Evolutionary conservation across 768 basidiomycete species (phyloP).

Genomic region (Auricularia sp.): DNA sequence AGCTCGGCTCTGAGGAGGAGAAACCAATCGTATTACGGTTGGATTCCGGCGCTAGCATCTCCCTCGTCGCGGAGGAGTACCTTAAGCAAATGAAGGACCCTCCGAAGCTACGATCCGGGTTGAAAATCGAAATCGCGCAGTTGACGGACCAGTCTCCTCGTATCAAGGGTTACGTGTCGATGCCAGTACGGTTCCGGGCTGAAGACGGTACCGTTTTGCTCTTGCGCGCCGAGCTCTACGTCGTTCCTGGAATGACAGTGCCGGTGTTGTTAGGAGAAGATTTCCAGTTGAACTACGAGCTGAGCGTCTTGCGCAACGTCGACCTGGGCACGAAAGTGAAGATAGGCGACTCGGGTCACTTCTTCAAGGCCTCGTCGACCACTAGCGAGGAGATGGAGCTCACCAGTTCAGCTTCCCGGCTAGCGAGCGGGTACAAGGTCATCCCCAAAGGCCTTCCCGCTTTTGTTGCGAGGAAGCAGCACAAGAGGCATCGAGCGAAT

Average conservation of each 20-base stretch:
- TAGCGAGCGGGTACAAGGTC: not conserved
- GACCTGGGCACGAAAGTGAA: constrained; percentile 6
- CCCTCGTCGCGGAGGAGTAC: too few relatives aligned
- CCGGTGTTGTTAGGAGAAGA: constrained; percentile 25
- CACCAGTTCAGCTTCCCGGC: not conserved
- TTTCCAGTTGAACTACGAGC: constrained; percentile 15
- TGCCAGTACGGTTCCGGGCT: constrained; percentile 8
- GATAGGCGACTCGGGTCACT: constrained; percentile 10
- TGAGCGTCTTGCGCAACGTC: constrained; percentile 9
- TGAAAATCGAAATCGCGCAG: too few relatives aligned
- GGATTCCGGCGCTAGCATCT: too few relatives aligned
- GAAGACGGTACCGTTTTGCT: not conserved
- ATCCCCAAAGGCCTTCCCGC: not conserved
- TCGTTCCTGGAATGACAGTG: constrained; percentile 20
- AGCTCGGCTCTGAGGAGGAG: too few relatives aligned
- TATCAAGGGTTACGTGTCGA: constrained; percentile 12
- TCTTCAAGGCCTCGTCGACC: constrained; percentile 8
- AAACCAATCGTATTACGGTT: too few relatives aligned
- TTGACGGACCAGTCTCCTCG: too few relatives aligned
- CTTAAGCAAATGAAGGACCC: too few relatives aligned
- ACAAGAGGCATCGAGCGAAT: not conserved
- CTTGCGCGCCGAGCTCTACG: not conserved
- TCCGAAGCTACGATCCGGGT: too few relatives aligned
- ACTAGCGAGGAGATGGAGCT: not conserved
- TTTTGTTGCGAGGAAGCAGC: not conserved